phyloP scores from a whole-genome alignment of 2,329 filamentous ascomycete species.

The Ophiocordyceps polyrhachis-furcata region DNA sequence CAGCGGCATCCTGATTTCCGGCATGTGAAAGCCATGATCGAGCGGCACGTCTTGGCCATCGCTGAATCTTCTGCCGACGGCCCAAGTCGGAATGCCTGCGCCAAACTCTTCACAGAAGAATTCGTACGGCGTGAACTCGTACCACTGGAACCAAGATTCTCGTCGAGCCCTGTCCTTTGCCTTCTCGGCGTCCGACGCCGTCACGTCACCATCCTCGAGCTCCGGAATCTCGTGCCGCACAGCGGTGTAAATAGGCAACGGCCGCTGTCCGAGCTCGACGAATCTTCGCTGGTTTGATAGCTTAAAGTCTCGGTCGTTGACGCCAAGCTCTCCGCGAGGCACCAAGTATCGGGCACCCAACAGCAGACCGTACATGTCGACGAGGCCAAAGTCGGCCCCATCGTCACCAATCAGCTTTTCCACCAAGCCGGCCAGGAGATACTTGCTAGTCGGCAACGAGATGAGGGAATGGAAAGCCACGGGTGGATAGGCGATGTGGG shows the following conservation, averaged over 20 bases:
- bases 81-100: constrained; percentile 90
- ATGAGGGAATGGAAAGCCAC: constrained; percentile 63
- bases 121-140: constrained; percentile 86
- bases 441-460: constrained; percentile 86
- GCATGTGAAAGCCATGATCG: constrained; percentile 50
- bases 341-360: constrained; percentile 72
- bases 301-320: constrained; percentile 68
- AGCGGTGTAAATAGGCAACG: constrained; percentile 86
- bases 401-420: constrained; percentile 71
- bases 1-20: constrained; percentile 67
- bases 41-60: constrained; percentile 35
- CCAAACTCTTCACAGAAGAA: constrained; percentile 86
- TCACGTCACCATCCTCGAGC: constrained; percentile 18
- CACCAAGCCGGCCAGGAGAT: constrained; percentile 68
- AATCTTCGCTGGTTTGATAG: constrained; percentile 70
- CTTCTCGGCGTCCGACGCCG: constrained; percentile 20
- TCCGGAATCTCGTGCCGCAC: constrained; percentile 88
- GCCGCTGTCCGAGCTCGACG: constrained; percentile 59
- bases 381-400: constrained; percentile 63
- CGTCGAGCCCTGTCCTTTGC: constrained; percentile 34
- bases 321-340: constrained; percentile 54
- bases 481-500: constrained; percentile 87
- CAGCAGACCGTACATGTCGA: constrained; percentile 81
- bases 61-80: constrained; percentile 66
- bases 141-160: constrained; percentile 95